phyloP scores from a whole-genome alignment of 352 stramenopile species.

The Pythium phragmitis region DNA sequence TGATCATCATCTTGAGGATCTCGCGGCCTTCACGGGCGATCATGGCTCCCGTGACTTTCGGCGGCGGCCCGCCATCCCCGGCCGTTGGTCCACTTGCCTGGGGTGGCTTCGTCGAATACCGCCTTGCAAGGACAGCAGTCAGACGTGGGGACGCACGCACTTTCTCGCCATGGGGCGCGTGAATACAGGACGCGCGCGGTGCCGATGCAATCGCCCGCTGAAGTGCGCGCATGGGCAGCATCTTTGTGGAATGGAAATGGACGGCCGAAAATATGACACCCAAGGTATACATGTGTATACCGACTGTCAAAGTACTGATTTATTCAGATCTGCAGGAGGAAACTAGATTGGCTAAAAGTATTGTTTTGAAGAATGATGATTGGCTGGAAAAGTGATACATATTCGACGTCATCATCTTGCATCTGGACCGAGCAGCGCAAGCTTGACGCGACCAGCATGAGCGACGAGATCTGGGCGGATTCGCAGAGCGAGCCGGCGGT shows the following conservation, averaged over 20 bases:
- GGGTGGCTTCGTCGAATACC: conserved; percentile 4
- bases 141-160: conserved; percentile 1
- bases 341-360: not conserved
- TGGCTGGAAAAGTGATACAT: not conserved
- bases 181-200: not conserved
- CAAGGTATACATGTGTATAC: conserved; percentile 10
- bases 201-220: conserved; percentile 6
- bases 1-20: conserved; percentile 63
- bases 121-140: not conserved
- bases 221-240: not conserved
- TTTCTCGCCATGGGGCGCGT: not conserved
- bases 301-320: not conserved
- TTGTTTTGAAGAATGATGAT: not conserved
- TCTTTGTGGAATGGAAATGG: not conserved
- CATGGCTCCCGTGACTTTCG: conserved; percentile 39
- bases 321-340: not conserved
- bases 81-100: not conserved
- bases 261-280: not conserved
- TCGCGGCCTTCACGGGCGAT: conserved; percentile 55
- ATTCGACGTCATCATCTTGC: conserved; percentile 6
- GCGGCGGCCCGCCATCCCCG: conserved; percentile 6
- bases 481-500: conserved; percentile 2
- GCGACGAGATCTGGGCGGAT: conserved; percentile 21
- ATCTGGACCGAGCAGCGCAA: no score
- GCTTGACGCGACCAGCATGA: not conserved